phyloP scores from a whole-genome alignment of 768 basidiomycete genomes.

The Royoungia palumana region DNA sequence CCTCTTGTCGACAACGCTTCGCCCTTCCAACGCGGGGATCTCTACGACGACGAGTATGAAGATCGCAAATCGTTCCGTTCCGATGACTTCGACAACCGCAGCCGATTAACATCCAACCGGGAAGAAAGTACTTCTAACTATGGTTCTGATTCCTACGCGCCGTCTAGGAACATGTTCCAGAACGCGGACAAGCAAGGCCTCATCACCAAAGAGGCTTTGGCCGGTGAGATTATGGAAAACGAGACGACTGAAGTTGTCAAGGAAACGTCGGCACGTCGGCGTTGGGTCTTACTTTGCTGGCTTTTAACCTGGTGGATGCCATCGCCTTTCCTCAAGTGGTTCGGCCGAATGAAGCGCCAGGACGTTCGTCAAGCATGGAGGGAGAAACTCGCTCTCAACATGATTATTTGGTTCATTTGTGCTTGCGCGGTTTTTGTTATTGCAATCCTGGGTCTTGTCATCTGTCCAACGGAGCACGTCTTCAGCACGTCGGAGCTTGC shows the following conservation, averaged over 20 bases:
- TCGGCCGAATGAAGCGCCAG: constrained; percentile 91
- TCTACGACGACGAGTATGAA: constrained; percentile 78
- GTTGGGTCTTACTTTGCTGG: constrained; percentile 89
- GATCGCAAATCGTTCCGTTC: constrained; percentile 69
- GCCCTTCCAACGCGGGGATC: constrained; percentile 72
- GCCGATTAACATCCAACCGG: constrained; percentile 70
- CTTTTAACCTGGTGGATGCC: constrained; percentile 92
- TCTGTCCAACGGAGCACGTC: constrained; percentile 94
- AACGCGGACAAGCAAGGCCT: constrained; percentile 70
- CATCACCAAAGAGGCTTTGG: constrained; percentile 76
- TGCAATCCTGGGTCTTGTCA: constrained; percentile 78
- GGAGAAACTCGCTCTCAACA: constrained; percentile 91
- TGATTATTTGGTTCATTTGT: constrained; percentile 95
- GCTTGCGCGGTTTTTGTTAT: constrained; percentile 91
- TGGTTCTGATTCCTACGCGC: constrained; percentile 91
- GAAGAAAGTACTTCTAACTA: constrained; percentile 79
- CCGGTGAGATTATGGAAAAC: constrained; percentile 82
- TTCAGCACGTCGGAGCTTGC: constrained; percentile 77
- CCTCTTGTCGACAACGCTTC: constrained; percentile 84
- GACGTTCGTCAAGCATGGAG: constrained; percentile 97
- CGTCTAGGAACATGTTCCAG: constrained; percentile 94
- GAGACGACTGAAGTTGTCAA: constrained; percentile 87
- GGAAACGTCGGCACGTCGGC: constrained; percentile 73
- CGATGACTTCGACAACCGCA: constrained; percentile 79
- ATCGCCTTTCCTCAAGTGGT: constrained; percentile 55